Conservation (phyloP, 2,329 filamentous ascomycete species). For the Cercospora brassicicola region DNA sequence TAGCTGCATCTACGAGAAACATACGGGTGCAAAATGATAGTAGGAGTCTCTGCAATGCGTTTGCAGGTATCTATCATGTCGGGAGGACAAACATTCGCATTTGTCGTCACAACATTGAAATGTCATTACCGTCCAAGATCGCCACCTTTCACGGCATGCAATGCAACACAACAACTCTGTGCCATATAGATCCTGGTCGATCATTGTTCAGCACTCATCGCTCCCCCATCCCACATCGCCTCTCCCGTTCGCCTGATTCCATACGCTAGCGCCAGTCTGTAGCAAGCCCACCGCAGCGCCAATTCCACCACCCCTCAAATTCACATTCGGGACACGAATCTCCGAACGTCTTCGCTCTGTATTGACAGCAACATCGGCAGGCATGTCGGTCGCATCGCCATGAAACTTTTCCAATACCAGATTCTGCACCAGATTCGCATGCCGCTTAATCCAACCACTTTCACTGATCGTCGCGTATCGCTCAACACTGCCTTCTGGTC, state of each 20-base stretch:
- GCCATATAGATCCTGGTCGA: background rate
- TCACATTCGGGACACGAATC: slow-evolving; percentile 21
- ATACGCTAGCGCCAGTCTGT: slow-evolving; percentile 29
- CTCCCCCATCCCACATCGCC: slow-evolving; percentile 26
- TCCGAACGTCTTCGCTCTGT: slow-evolving; percentile 38
- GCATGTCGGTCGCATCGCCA: slow-evolving; percentile 39
- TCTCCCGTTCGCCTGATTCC: slow-evolving; percentile 29
- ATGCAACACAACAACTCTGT: background rate
- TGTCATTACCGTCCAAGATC: too few relatives aligned
- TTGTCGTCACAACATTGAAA: too few relatives aligned
- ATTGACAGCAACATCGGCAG: slow-evolving; percentile 45
- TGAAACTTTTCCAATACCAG: slow-evolving; percentile 61
- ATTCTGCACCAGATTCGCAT: slow-evolving; percentile 60
- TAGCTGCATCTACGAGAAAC: too few relatives aligned
- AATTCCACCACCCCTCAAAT: slow-evolving; percentile 28
- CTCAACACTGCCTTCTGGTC: slow-evolving; percentile 31
- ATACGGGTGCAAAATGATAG: too few relatives aligned
- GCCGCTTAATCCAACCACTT: slow-evolving; percentile 62
- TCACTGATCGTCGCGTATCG: slow-evolving; percentile 54
- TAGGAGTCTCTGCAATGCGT: too few relatives aligned
- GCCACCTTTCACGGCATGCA: too few relatives aligned
- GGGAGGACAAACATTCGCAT: too few relatives aligned
- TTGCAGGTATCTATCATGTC: too few relatives aligned
- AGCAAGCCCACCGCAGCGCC: slow-evolving; percentile 32
- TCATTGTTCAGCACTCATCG: slow-evolving; percentile 18